These are phyloP conservation scores for Flaveria sonorensis DNA, from an alignment of 129 eudicot genomes.

Conservation along the genomic window DNA sequence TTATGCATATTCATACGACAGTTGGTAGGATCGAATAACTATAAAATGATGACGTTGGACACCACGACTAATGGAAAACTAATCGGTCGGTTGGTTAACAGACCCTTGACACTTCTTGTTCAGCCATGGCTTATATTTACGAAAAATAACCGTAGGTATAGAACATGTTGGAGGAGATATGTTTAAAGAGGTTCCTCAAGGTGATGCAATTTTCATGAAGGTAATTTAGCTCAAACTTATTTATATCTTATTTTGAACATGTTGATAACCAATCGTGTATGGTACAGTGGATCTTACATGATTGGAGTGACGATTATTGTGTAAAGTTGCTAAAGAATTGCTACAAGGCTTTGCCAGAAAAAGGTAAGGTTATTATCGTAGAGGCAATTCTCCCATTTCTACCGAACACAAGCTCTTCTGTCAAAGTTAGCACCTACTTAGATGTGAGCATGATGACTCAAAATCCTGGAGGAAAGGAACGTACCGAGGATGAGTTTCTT, in stretches of 20 bases:
- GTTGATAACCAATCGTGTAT: not conserved
- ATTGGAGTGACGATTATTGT: constrained; percentile 55
- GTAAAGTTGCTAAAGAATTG: constrained; percentile 47
- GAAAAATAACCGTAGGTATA: constrained; percentile 25
- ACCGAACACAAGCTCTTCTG: constrained; percentile 18
- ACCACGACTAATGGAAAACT: not conserved
- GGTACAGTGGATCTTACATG: constrained; percentile 50
- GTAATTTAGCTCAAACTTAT: constrained; percentile 14
- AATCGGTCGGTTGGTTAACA: not conserved
- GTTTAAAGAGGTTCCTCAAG: constrained; percentile 53
- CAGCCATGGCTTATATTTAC: not conserved
- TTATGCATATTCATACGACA: not conserved
- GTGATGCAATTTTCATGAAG: constrained; percentile 64
- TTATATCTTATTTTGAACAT: not conserved
- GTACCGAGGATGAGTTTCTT: constrained; percentile 36
- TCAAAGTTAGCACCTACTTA: not conserved
- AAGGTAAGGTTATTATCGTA: constrained; percentile 48
- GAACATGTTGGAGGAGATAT: constrained; percentile 59
- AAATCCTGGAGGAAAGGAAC: constrained; percentile 53
- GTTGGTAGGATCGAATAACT: not conserved
- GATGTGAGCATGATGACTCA: constrained; percentile 42
- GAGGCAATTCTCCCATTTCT: constrained; percentile 37
- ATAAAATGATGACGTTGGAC: not conserved
- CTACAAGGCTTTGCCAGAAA: constrained; percentile 40
- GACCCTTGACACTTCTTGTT: not conserved